These are phyloP conservation scores for Melastoma candidum DNA, from an alignment of 441 rosid genomes.

Conservation along the genomic window DNA sequence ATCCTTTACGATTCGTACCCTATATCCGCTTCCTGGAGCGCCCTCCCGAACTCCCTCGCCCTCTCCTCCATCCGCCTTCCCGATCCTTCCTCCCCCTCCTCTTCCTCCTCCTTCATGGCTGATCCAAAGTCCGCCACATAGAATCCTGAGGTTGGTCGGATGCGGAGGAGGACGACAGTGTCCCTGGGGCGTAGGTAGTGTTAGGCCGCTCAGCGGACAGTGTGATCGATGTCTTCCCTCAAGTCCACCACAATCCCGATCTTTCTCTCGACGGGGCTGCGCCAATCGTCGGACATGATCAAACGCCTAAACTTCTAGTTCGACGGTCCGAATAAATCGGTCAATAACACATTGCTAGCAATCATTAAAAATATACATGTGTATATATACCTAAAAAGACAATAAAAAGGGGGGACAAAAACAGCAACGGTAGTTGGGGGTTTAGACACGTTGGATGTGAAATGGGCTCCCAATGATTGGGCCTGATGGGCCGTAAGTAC, in stretches of 20 bases:
- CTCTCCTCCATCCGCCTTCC: conserved; percentile 12
- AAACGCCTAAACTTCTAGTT: too few relatives aligned
- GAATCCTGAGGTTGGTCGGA: conserved; percentile 13
- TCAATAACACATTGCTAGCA: too few relatives aligned
- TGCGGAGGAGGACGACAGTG: conserved; percentile 16
- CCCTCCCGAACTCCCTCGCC: conserved; percentile 9
- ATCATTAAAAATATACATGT: too few relatives aligned
- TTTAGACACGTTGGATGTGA: too few relatives aligned
- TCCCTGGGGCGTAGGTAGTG: conserved; percentile 54
- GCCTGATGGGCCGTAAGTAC: too few relatives aligned
- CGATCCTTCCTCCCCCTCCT: neutral
- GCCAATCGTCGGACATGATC: too few relatives aligned
- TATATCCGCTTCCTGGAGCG: conserved; percentile 14
- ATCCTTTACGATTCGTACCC: conserved; percentile 15
- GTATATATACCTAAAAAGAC: too few relatives aligned
- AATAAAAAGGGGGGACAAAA: too few relatives aligned
- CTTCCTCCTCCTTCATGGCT: neutral
- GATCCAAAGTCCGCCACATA: conserved; percentile 21
- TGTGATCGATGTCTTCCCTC: conserved; percentile 68
- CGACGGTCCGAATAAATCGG: too few relatives aligned
- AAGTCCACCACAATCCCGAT: conserved; percentile 78
- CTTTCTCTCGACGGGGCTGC: conserved; percentile 36
- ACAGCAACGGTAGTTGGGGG: too few relatives aligned
- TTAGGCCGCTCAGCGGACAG: conserved; percentile 70
- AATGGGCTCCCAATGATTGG: too few relatives aligned